Evolutionary conservation across 1,139 yeast genomes (phyloP).

Genomic region (Yamadazyma friedrichii): DNA sequence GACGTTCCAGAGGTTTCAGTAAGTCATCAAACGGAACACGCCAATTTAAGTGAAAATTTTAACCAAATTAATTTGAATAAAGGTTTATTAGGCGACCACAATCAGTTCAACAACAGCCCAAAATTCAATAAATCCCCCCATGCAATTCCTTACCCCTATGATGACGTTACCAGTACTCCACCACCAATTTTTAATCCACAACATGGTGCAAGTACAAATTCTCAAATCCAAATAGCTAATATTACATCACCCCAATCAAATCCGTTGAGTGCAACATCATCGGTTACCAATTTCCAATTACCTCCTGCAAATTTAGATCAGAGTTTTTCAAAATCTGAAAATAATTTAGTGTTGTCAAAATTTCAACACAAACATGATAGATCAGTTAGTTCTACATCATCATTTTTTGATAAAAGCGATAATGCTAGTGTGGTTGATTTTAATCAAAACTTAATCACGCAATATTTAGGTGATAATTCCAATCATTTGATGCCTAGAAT

Average conservation of each 20-base stretch:
- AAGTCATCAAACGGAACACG: too few relatives aligned
- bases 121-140: constrained; percentile 2
- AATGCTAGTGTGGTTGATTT: constrained; percentile 39
- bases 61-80: not conserved
- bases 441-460: constrained; percentile 43
- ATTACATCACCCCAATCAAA: constrained; percentile 29
- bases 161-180: constrained; percentile 20
- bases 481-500: constrained; percentile 68
- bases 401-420: constrained; percentile 38
- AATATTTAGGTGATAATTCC: constrained; percentile 54
- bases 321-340: constrained; percentile 27
- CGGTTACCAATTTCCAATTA: constrained; percentile 38
- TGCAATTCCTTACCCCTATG: constrained; percentile 10
- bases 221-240: not conserved
- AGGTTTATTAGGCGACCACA: constrained; percentile 2
- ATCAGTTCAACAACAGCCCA: constrained; percentile 2
- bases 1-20: too few relatives aligned
- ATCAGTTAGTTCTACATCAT: constrained; percentile 41
- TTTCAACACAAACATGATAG: constrained; percentile 29
- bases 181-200: constrained; percentile 13
- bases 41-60: too few relatives aligned
- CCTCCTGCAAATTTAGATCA: constrained; percentile 8
- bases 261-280: constrained; percentile 37
- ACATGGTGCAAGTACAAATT: not conserved
- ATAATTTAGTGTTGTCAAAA: constrained; percentile 23